Evolutionary conservation across 2,329 filamentous ascomycete species (phyloP).

Genomic region (Epichloe bromicola): DNA sequence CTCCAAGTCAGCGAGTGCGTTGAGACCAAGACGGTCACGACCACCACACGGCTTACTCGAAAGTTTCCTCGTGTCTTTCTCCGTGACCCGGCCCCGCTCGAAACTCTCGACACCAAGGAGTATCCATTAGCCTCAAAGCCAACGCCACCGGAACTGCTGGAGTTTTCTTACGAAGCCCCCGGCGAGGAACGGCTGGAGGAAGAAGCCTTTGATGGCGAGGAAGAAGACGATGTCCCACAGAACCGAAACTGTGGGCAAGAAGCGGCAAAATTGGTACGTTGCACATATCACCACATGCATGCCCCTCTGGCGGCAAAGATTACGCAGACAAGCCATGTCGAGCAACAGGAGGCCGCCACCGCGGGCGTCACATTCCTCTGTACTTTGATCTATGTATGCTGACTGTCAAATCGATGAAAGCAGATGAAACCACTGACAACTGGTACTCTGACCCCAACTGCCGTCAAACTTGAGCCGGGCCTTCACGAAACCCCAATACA

Average conservation of each 20-base stretch:
- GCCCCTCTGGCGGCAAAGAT: not conserved
- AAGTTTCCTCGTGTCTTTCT: conserved; percentile 77
- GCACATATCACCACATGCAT: not conserved
- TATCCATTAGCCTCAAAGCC: conserved; percentile 78
- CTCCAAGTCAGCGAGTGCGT: conserved; percentile 52
- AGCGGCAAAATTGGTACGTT: conserved; percentile 12
- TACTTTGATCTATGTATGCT: conserved; percentile 1
- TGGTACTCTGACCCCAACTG: conserved; percentile 14
- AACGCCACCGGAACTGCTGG: conserved; percentile 66
- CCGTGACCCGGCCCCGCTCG: conserved; percentile 55
- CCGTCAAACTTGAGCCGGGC: conserved; percentile 13
- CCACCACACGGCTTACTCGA: conserved; percentile 78
- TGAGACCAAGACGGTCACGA: conserved; percentile 66
- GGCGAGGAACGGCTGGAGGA: conserved; percentile 10
- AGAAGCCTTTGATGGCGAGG: conserved; percentile 15
- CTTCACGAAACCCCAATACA: conserved; percentile 15
- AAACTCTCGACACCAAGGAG: conserved; percentile 69
- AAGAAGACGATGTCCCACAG: conserved; percentile 8
- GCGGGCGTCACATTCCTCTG: not conserved
- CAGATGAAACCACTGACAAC: conserved; percentile 12
- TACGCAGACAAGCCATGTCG: not conserved
- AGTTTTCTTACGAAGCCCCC: conserved; percentile 59
- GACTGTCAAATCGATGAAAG: not conserved
- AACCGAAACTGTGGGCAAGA: not conserved
- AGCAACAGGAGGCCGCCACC: not conserved